A percentile compares a stretch with the other conserved stretches of the same genome.
Conservation (phyloP, 2,329 filamentous ascomycete species). For the Botrytis aclada region DNA sequence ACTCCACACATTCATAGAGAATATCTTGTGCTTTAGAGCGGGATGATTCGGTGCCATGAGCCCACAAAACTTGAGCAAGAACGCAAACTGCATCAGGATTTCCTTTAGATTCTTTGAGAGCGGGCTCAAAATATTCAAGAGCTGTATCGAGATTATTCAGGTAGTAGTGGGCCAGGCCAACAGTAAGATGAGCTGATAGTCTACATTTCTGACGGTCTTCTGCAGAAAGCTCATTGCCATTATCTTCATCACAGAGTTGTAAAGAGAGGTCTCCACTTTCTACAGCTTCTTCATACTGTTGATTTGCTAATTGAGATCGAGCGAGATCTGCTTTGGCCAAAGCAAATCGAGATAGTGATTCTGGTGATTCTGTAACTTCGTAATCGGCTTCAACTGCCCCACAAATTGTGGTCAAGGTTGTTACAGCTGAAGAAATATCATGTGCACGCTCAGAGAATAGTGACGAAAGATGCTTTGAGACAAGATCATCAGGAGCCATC, state of each 20-base stretch:
- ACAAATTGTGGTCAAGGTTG: conserved; percentile 64
- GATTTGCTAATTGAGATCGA: conserved; percentile 71
- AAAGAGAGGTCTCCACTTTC: conserved; percentile 80
- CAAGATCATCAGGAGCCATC: conserved; percentile 67
- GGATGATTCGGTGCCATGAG: conserved; percentile 72
- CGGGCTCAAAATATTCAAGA: conserved; percentile 75
- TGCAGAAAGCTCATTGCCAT: conserved; percentile 60
- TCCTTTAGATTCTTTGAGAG: conserved; percentile 70
- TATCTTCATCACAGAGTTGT: conserved; percentile 70
- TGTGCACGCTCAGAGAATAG: conserved; percentile 79
- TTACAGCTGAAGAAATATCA: conserved; percentile 62
- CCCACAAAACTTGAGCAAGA: conserved; percentile 90
- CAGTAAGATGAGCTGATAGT: conserved; percentile 80
- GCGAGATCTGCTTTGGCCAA: conserved; percentile 84
- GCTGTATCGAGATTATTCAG: conserved; percentile 62
- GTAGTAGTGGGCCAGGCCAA: conserved; percentile 80
- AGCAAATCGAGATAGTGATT: conserved; percentile 72
- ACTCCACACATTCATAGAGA: conserved; percentile 77
- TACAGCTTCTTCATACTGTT: conserved; percentile 63
- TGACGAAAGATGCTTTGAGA: conserved; percentile 73
- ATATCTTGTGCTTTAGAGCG: conserved; percentile 73
- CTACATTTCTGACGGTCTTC: conserved; percentile 68
- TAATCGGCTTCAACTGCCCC: conserved; percentile 73
- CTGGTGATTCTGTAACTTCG: conserved; percentile 74
- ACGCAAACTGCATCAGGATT: conserved; percentile 84